phyloP scores from a whole-genome alignment of 352 stramenopile genomes.

The Phytophthora multivora region DNA sequence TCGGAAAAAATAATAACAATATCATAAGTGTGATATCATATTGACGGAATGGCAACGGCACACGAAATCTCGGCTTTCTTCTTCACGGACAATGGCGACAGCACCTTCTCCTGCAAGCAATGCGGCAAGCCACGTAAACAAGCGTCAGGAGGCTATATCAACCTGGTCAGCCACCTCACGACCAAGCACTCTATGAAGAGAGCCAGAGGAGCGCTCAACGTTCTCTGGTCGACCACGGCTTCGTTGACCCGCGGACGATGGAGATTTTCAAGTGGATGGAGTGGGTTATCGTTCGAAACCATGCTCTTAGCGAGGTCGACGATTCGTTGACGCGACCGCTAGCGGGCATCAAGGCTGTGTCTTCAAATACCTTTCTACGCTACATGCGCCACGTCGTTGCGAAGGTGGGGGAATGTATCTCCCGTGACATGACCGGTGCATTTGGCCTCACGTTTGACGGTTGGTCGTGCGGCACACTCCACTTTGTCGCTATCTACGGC shows the following conservation, averaged over 20 bases:
- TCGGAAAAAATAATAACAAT: too few relatives aligned
- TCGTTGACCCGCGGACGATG: background rate
- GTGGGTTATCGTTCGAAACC: background rate
- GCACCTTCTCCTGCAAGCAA: background rate
- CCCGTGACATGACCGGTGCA: background rate
- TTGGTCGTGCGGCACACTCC: background rate
- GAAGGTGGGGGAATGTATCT: too few relatives aligned
- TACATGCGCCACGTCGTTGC: too few relatives aligned
- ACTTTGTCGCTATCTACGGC: conserved; percentile 5
- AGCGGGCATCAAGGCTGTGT: too few relatives aligned
- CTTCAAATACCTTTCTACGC: too few relatives aligned
- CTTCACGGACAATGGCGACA: conserved; percentile 1
- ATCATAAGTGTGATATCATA: too few relatives aligned
- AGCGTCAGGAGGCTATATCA: background rate
- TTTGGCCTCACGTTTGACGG: conserved; percentile 9
- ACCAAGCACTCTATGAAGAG: background rate
- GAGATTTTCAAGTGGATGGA: conserved; percentile 5
- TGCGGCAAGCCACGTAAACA: background rate
- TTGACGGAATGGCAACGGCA: too few relatives aligned
- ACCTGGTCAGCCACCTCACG: background rate
- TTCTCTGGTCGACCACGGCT: background rate
- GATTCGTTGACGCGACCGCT: background rate
- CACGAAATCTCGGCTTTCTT: conserved; percentile 1
- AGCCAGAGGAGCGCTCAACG: background rate
- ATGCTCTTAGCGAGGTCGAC: background rate